phyloP scores from a whole-genome alignment of 306 rosid species.

The Lablab purpureus region DNA sequence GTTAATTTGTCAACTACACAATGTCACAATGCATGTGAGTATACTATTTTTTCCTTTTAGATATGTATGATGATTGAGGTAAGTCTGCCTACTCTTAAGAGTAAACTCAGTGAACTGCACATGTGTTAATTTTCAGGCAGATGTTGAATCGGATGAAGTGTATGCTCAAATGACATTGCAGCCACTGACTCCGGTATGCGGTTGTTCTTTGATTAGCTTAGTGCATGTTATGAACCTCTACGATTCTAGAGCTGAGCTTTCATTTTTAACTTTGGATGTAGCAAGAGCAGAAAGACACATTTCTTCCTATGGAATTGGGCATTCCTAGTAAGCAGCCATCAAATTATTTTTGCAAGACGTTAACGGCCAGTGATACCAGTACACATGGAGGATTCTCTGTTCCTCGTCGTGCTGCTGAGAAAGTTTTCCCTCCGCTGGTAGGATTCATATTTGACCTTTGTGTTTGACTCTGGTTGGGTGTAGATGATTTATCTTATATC shows the following conservation, averaged over 20 bases:
- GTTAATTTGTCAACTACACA: slow-evolving; percentile 88
- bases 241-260: slow-evolving; percentile 32
- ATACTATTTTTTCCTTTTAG: slow-evolving; percentile 20
- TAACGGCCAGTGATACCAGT: slow-evolving; percentile 94
- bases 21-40: slow-evolving; percentile 95
- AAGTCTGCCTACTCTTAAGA: not conserved
- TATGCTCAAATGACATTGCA: slow-evolving; percentile 95
- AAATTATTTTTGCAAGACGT: slow-evolving; percentile 93
- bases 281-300: slow-evolving; percentile 96
- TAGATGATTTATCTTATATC: slow-evolving; percentile 45
- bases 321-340: slow-evolving; percentile 94
- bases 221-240: not conserved
- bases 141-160: slow-evolving; percentile 92
- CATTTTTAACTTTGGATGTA: slow-evolving; percentile 40
- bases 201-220: slow-evolving; percentile 31
- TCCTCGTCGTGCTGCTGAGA: slow-evolving; percentile 98
- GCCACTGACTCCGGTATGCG: slow-evolving; percentile 77
- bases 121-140: slow-evolving; percentile 77
- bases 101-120: slow-evolving; percentile 36
- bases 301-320: slow-evolving; percentile 92
- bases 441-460: slow-evolving; percentile 28
- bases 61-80: slow-evolving; percentile 18
- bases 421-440: slow-evolving; percentile 96
- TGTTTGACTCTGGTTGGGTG: slow-evolving; percentile 31
- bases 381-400: slow-evolving; percentile 98